Evolutionary conservation across 306 rosid species (phyloP).

Genomic region (Cicer arietinum): DNA sequence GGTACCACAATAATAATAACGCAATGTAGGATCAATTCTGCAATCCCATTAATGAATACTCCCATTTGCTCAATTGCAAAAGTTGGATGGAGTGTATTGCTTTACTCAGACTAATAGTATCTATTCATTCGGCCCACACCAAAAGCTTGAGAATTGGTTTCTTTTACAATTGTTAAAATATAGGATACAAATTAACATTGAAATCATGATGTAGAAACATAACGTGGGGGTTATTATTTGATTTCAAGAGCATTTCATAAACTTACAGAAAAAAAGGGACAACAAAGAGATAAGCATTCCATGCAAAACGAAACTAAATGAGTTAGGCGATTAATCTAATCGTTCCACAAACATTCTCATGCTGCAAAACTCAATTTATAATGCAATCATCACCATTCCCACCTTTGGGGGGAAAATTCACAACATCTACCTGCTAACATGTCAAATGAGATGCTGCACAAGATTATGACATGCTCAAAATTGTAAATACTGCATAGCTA

Average conservation of each 20-base stretch:
- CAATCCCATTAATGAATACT: too few species aligned
- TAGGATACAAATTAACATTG: too few species aligned
- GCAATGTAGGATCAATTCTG: neutral
- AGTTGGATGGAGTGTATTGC: too few species aligned
- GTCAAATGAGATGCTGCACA: neutral
- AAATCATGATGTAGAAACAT: too few species aligned
- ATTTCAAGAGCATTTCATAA: too few species aligned
- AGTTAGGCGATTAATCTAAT: neutral
- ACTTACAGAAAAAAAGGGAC: too few species aligned
- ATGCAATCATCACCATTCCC: neutral
- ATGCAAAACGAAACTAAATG: too few species aligned
- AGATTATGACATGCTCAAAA: neutral
- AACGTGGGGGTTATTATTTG: too few species aligned
- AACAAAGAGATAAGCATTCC: too few species aligned
- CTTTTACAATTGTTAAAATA: too few species aligned
- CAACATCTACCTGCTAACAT: neutral
- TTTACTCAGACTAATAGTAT: neutral
- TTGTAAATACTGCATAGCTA: neutral
- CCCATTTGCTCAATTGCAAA: too few species aligned
- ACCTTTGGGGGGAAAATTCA: too few species aligned
- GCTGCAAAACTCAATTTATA: neutral
- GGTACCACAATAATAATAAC: neutral
- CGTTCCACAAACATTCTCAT: neutral
- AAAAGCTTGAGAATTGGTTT: neutral
- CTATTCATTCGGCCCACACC: neutral